Conservation (phyloP, 441 rosid species). For the Populus trichocarpa region DNA sequence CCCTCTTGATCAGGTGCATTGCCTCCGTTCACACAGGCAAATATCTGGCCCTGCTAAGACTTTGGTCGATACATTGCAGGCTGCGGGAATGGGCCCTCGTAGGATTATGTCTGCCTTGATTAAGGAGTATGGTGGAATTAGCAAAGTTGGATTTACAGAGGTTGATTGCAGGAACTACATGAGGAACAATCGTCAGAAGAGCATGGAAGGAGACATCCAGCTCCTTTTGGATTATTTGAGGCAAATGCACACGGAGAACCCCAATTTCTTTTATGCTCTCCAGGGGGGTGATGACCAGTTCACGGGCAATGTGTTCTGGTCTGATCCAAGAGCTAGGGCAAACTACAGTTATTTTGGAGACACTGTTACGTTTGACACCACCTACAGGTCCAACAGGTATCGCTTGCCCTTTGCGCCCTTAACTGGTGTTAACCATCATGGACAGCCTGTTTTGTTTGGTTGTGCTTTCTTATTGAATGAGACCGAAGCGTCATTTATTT, state of each 20-base stretch:
- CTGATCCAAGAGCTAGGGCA: slow-evolving; percentile 70
- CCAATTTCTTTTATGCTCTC: slow-evolving; percentile 71
- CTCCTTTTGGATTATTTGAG: slow-evolving; percentile 80
- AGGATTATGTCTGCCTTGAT: slow-evolving; percentile 83
- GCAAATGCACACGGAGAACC: slow-evolving; percentile 69
- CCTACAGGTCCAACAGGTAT: slow-evolving; percentile 76
- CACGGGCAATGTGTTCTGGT: slow-evolving; percentile 80
- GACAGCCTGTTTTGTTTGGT: slow-evolving; percentile 84
- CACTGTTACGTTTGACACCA: slow-evolving; percentile 81
- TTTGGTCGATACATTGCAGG: slow-evolving; percentile 71
- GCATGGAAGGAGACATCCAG: slow-evolving; percentile 81
- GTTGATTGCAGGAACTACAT: slow-evolving; percentile 92
- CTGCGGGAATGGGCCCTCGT: slow-evolving; percentile 86
- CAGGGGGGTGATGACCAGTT: slow-evolving; percentile 79
- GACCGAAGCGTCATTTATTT: slow-evolving; percentile 75
- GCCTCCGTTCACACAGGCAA: slow-evolving; percentile 84
- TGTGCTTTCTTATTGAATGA: slow-evolving; percentile 88
- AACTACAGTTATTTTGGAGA: slow-evolving; percentile 81
- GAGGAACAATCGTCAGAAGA: slow-evolving; percentile 81
- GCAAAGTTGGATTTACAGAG: slow-evolving; percentile 92
- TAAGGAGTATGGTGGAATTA: slow-evolving; percentile 91
- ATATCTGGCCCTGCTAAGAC: slow-evolving; percentile 85
- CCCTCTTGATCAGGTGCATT: slow-evolving; percentile 85
- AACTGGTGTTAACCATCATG: slow-evolving; percentile 94
- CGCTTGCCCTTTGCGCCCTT: slow-evolving; percentile 89